Conservation (phyloP, 192 early-diverging fungal species). For the Coemansia sp. region DNA sequence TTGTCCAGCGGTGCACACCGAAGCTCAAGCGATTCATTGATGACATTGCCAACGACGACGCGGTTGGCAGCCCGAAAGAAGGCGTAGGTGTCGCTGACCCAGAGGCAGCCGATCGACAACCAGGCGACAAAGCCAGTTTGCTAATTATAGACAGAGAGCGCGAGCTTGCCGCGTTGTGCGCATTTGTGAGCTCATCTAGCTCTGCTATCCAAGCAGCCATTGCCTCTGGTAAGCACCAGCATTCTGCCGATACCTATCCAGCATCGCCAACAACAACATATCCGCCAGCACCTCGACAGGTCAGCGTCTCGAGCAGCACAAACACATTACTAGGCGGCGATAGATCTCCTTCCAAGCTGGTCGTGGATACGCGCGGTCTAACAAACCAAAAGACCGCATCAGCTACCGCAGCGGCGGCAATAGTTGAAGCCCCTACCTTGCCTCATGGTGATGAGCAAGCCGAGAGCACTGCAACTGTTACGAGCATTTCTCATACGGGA, state of each 20-base stretch:
- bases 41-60: constrained; percentile 32
- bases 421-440: background rate
- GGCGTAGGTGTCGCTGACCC: background rate
- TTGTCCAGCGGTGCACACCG: constrained; percentile 61
- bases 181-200: constrained; percentile 20
- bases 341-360: background rate
- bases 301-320: background rate
- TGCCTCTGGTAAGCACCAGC: background rate
- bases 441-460: background rate
- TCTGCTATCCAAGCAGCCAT: constrained; percentile 13
- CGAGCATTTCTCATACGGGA: background rate
- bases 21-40: constrained; percentile 64
- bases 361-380: background rate
- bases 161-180: constrained; percentile 41
- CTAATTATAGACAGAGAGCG: constrained; percentile 31
- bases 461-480: background rate
- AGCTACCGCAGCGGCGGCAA: background rate
- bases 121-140: background rate
- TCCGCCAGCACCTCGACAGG: background rate
- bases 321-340: background rate
- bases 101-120: background rate
- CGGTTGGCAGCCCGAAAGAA: background rate
- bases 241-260: background rate
- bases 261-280: background rate
- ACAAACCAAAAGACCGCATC: background rate